These are phyloP conservation scores for Anacardium occidentale DNA, from an alignment of 345 rosid genomes.

Conservation along the genomic window DNA sequence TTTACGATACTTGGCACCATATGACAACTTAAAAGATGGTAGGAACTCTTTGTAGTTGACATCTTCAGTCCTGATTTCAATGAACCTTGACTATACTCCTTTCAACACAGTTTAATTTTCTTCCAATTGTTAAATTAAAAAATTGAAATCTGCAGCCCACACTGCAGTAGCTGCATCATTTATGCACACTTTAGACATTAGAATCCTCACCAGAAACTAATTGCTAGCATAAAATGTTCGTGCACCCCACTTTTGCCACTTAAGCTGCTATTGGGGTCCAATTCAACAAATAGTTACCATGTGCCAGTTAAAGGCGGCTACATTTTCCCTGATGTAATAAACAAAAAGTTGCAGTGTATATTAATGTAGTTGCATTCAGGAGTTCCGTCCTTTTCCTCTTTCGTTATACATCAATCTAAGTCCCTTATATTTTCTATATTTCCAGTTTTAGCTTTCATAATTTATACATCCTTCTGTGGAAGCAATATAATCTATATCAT, in stretches of 20 bases:
- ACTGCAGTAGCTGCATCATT: background rate
- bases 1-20: too few species aligned
- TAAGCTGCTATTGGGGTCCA: too few species aligned
- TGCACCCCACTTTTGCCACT: too few species aligned
- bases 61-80: too few species aligned
- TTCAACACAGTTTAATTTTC: background rate
- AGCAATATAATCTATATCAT: background rate
- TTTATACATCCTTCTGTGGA: slow-evolving; percentile 1
- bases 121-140: background rate
- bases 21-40: too few species aligned
- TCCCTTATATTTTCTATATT: background rate
- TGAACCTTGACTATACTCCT: background rate
- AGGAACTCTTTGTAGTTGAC: too few species aligned
- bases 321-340: background rate
- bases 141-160: background rate
- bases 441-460: slow-evolving; percentile 9
- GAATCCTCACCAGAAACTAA: background rate
- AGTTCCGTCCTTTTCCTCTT: slow-evolving; percentile 5
- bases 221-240: background rate
- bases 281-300: too few species aligned
- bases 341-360: background rate
- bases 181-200: background rate
- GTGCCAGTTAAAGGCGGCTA: background rate
- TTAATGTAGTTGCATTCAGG: background rate
- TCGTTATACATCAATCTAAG: background rate